phyloP scores from a whole-genome alignment of 495 filamentous ascomycete species.

The Viridothelium virens region DNA sequence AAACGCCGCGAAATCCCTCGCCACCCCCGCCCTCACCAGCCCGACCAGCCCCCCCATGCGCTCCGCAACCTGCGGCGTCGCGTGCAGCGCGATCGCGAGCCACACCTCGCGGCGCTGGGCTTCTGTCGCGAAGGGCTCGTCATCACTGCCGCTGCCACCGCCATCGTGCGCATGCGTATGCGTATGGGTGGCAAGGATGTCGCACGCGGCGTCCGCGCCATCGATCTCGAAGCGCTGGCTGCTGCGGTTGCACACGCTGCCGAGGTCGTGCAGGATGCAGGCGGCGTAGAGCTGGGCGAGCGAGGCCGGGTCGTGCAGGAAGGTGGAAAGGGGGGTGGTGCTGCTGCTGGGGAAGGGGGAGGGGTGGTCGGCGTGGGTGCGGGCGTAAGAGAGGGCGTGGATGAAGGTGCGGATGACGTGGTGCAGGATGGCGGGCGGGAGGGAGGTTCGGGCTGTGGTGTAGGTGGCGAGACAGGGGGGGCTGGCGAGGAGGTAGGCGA shows the following conservation, averaged over 20 bases:
- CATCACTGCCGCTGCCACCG: too few species aligned
- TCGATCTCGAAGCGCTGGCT: constrained; percentile 44
- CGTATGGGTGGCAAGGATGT: constrained; percentile 27
- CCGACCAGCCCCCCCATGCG: constrained; percentile 34
- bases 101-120: constrained; percentile 36
- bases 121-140: too few species aligned
- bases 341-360: constrained; percentile 18
- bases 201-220: constrained; percentile 39
- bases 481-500: constrained; percentile 1
- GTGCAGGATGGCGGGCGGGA: constrained; percentile 40
- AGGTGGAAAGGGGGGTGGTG: constrained; percentile 36
- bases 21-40: constrained; percentile 36
- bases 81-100: constrained; percentile 43
- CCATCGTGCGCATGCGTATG: constrained; percentile 26
- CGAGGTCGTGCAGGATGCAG: not conserved
- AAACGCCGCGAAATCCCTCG: constrained; percentile 38
- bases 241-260: constrained; percentile 30
- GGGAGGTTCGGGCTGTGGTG: constrained; percentile 16
- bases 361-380: constrained; percentile 19
- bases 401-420: constrained; percentile 43
- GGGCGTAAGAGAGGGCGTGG: constrained; percentile 34
- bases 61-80: constrained; percentile 40
- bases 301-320: constrained; percentile 39
- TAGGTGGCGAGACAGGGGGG: constrained; percentile 13
- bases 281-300: constrained; percentile 23